phyloP scores from a whole-genome alignment of 1,139 yeast species.

The Lodderomyces metapsilosis region DNA sequence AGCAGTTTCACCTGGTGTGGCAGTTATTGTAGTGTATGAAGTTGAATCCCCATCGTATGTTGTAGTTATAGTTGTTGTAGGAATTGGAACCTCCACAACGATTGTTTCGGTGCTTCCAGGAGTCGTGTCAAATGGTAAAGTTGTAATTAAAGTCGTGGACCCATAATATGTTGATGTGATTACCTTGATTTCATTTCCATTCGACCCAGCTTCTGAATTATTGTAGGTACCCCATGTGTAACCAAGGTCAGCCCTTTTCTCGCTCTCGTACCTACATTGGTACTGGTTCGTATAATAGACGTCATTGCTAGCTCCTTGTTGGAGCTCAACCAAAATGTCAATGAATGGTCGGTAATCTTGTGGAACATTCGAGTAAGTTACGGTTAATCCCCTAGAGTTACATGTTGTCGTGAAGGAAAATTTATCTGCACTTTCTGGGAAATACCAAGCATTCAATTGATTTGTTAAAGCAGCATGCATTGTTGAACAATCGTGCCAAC shows the following conservation, averaged over 20 bases:
- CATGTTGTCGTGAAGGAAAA: slow-evolving; percentile 16
- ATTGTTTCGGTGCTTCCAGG: slow-evolving; percentile 17
- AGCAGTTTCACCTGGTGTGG: slow-evolving; percentile 16
- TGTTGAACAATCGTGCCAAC: slow-evolving; percentile 22
- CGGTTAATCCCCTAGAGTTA: slow-evolving; percentile 11
- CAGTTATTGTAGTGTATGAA: slow-evolving; percentile 14
- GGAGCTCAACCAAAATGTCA: slow-evolving; percentile 16
- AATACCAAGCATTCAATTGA: slow-evolving; percentile 22
- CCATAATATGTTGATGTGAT: slow-evolving; percentile 27
- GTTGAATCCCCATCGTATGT: slow-evolving; percentile 17
- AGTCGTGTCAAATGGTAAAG: slow-evolving; percentile 16
- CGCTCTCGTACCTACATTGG: slow-evolving; percentile 14
- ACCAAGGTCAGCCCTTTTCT: slow-evolving; percentile 5
- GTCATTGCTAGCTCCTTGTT: slow-evolving; percentile 1
- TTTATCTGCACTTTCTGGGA: slow-evolving; percentile 16
- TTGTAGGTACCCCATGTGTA: slow-evolving; percentile 13
- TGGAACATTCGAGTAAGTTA: slow-evolving; percentile 23
- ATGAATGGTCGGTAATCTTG: slow-evolving; percentile 32
- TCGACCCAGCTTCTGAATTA: slow-evolving; percentile 16
- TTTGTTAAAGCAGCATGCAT: slow-evolving; percentile 22
- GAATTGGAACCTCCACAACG: slow-evolving; percentile 18
- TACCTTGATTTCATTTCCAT: slow-evolving; percentile 21
- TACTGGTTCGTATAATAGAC: slow-evolving; percentile 16
- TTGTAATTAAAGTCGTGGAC: slow-evolving; percentile 20
- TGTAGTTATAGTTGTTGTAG: slow-evolving; percentile 18